phyloP scores from a whole-genome alignment of 306 rosid genomes.

The Quercus engelmannii region DNA sequence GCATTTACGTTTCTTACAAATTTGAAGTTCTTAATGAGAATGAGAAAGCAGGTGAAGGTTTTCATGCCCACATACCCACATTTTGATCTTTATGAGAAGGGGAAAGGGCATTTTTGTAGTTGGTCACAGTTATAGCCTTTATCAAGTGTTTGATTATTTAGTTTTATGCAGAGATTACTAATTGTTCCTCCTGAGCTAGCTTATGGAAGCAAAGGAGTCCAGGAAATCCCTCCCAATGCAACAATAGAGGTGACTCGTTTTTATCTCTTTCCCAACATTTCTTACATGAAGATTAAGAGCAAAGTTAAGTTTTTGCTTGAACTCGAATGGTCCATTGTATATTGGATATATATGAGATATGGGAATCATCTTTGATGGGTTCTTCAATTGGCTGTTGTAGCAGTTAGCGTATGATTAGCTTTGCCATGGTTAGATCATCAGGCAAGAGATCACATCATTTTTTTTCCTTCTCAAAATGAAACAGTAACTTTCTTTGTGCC shows the following conservation, averaged over 20 bases:
- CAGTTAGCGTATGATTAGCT: background rate
- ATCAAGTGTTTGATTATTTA: conserved; percentile 9
- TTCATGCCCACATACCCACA: too few species aligned
- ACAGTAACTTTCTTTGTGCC: background rate
- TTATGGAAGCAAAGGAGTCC: conserved; percentile 82
- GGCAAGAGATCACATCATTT: background rate
- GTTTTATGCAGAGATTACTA: conserved; percentile 57
- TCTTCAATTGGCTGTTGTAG: background rate
- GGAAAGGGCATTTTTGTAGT: background rate
- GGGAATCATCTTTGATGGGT: background rate
- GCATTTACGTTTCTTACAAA: background rate
- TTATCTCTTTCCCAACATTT: conserved; percentile 11
- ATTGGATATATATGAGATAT: too few species aligned
- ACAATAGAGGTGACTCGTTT: conserved; percentile 66
- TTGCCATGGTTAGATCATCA: background rate
- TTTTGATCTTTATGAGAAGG: background rate
- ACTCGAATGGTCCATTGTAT: too few species aligned
- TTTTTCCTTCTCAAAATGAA: background rate
- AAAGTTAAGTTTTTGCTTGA: background rate
- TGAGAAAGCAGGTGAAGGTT: background rate
- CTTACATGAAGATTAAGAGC: background rate
- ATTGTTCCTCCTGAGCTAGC: conserved; percentile 92
- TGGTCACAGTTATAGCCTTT: conserved; percentile 8
- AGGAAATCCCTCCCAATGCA: conserved; percentile 94
- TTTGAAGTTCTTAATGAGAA: background rate